A percentile compares a stretch with the other conserved stretches of the same genome.
Conservation (phyloP, 257 asterid species). For the Penstemon davidsonii region DNA sequence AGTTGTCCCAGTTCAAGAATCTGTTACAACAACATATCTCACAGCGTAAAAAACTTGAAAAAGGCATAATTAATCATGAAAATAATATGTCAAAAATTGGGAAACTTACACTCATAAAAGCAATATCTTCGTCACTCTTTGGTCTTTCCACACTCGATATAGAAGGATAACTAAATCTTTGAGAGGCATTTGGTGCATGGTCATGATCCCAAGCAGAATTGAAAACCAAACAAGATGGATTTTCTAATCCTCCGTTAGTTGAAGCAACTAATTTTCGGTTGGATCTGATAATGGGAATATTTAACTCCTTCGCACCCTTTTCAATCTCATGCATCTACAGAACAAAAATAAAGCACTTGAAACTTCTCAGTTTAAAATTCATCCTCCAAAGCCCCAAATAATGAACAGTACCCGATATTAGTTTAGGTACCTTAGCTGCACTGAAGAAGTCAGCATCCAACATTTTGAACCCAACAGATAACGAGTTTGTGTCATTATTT, state of each 20-base stretch:
- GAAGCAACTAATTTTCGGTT: conserved; percentile 71
- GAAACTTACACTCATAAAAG: conserved; percentile 79
- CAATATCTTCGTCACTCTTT: conserved; percentile 66
- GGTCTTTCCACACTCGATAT: conserved; percentile 57
- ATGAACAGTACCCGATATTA: conserved; percentile 5
- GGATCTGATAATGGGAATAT: conserved; percentile 62
- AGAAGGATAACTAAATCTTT: conserved; percentile 52
- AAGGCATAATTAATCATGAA: not conserved
- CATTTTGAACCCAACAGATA: conserved; percentile 48
- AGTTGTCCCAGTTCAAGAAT: conserved; percentile 82
- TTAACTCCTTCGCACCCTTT: conserved; percentile 68
- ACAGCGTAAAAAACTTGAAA: conserved; percentile 1
- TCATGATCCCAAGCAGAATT: conserved; percentile 52
- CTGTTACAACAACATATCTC: conserved; percentile 39
- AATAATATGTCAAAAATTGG: not conserved
- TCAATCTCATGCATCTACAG: conserved; percentile 72
- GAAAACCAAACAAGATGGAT: conserved; percentile 77
- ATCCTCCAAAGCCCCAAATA: conserved; percentile 5
- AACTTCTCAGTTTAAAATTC: not conserved
- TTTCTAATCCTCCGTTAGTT: conserved; percentile 70
- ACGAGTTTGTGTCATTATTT: conserved; percentile 36
- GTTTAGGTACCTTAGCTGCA: conserved; percentile 52
- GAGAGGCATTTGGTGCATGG: conserved; percentile 25
- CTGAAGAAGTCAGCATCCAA: conserved; percentile 75
- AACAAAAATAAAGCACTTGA: not conserved